These are phyloP conservation scores for Venturia carpophila DNA, from an alignment of 2,329 filamentous ascomycete species.

Conservation along the genomic window DNA sequence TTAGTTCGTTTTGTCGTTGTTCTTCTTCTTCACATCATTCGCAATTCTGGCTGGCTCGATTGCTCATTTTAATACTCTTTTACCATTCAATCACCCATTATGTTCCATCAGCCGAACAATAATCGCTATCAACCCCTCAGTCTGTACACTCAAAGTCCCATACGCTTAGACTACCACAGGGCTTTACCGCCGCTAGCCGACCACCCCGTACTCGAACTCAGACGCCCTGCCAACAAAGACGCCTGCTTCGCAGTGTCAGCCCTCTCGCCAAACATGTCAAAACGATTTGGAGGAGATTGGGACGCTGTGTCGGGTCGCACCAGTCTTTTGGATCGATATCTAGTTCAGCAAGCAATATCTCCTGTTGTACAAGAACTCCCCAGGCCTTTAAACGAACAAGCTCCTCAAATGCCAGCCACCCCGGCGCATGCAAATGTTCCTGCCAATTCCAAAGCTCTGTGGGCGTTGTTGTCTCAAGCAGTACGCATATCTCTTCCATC, in stretches of 20 bases:
- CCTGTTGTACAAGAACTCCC: neutral
- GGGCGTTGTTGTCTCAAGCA: neutral
- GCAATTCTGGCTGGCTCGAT: neutral
- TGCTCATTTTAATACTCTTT: neutral
- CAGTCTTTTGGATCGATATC: constrained; percentile 10
- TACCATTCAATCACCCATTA: neutral
- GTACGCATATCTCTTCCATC: neutral
- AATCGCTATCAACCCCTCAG: constrained; percentile 1
- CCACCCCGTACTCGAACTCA: constrained; percentile 1
- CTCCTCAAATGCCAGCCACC: neutral
- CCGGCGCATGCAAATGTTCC: neutral
- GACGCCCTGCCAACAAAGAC: constrained; percentile 11
- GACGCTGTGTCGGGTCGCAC: neutral
- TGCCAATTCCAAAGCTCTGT: neutral
- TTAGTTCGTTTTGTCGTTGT: neutral
- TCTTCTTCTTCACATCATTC: constrained; percentile 3
- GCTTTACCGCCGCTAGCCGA: neutral
- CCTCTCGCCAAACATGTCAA: neutral
- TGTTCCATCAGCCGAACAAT: neutral
- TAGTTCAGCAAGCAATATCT: constrained; percentile 5
- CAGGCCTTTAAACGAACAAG: neutral
- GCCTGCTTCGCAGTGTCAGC: constrained; percentile 4
- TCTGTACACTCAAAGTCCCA: neutral
- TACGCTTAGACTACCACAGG: neutral
- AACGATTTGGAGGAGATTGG: constrained; percentile 14